Percentiles rank a stretch among this genome's conserved stretches.
These are phyloP conservation scores for Jasminum sambac DNA, from an alignment of 257 asterid genomes.

Conservation along the genomic window DNA sequence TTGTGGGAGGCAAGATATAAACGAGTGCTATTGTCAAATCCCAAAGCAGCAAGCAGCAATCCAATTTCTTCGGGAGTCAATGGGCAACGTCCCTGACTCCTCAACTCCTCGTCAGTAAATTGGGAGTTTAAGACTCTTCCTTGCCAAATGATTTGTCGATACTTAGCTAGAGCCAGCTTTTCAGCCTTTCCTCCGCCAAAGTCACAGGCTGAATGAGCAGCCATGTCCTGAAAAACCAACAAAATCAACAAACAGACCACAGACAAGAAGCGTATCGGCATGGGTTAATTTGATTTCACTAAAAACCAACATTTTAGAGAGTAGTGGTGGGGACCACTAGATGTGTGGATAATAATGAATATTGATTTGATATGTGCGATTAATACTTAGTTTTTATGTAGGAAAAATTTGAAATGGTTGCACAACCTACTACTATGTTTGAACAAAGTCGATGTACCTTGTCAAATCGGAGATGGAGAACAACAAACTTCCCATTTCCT, in stretches of 20 bases:
- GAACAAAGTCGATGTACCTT: slow-evolving; percentile 50
- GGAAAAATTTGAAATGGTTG: too few species aligned
- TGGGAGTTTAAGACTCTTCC: slow-evolving; percentile 96
- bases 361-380: too few species aligned
- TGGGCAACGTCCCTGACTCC: slow-evolving; percentile 97
- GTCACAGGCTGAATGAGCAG: slow-evolving; percentile 99
- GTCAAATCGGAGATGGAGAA: slow-evolving; percentile 94
- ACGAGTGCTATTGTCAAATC: slow-evolving; percentile 87
- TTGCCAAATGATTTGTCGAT: slow-evolving; percentile 93
- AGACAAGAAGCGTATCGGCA: not conserved
- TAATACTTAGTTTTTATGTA: too few species aligned
- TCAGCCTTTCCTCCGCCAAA: slow-evolving; percentile 99
- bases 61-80: slow-evolving; percentile 99
- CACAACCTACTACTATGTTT: too few species aligned
- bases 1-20: slow-evolving; percentile 94
- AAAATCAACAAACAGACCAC: not conserved
- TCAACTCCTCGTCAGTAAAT: slow-evolving; percentile 93
- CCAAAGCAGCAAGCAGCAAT: slow-evolving; percentile 89
- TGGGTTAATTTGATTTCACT: too few species aligned
- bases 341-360: not conserved
- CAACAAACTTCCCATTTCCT: slow-evolving; percentile 75
- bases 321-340: not conserved
- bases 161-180: slow-evolving; percentile 91
- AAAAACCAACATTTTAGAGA: too few species aligned
- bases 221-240: slow-evolving; percentile 79